Percentiles rank a stretch among this genome's conserved stretches.
Evolutionary conservation across 2,329 filamentous ascomycete genomes (phyloP).

Genomic region (Cordyceps fumosorosea): DNA sequence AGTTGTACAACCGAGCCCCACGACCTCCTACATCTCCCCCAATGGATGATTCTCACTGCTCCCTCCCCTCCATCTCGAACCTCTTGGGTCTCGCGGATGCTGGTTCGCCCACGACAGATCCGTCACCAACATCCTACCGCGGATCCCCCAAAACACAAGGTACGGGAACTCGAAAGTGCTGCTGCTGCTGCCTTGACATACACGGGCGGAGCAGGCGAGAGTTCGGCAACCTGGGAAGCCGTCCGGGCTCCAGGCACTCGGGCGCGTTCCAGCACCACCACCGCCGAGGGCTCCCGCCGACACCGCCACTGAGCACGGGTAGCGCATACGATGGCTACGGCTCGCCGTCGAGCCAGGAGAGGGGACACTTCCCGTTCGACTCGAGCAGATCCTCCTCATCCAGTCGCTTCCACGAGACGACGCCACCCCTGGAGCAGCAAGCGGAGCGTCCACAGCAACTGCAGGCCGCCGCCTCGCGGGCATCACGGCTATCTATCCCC

Average conservation of each 20-base stretch:
- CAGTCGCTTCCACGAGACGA: constrained; percentile 55
- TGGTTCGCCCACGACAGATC: constrained; percentile 48
- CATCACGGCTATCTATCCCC: not conserved
- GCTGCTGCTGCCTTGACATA: not conserved
- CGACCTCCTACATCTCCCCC: constrained; percentile 68
- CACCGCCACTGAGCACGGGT: constrained; percentile 79
- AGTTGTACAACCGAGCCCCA: constrained; percentile 37
- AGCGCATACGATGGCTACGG: constrained; percentile 68
- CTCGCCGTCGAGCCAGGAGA: constrained; percentile 62
- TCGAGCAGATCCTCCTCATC: constrained; percentile 30
- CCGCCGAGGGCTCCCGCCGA: constrained; percentile 65
- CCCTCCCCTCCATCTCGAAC: constrained; percentile 88
- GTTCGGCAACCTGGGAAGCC: constrained; percentile 15
- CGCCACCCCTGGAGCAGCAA: constrained; percentile 43
- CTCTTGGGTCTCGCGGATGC: constrained; percentile 77
- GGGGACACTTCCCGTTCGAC: constrained; percentile 45
- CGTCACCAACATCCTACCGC: constrained; percentile 40
- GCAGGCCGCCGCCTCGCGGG: constrained; percentile 18
- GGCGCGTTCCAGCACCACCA: constrained; percentile 30
- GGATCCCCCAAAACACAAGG: constrained; percentile 28
- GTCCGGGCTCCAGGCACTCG: constrained; percentile 30
- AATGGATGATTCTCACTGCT: constrained; percentile 74
- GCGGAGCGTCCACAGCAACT: constrained; percentile 41
- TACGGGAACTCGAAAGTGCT: constrained; percentile 12
- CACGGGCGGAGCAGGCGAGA: constrained; percentile 12